A percentile compares a stretch with the other conserved stretches of the same genome.
Evolutionary conservation across 2,329 filamentous ascomycete genomes (phyloP).

Genomic region (Pestalotiopsis fici): DNA sequence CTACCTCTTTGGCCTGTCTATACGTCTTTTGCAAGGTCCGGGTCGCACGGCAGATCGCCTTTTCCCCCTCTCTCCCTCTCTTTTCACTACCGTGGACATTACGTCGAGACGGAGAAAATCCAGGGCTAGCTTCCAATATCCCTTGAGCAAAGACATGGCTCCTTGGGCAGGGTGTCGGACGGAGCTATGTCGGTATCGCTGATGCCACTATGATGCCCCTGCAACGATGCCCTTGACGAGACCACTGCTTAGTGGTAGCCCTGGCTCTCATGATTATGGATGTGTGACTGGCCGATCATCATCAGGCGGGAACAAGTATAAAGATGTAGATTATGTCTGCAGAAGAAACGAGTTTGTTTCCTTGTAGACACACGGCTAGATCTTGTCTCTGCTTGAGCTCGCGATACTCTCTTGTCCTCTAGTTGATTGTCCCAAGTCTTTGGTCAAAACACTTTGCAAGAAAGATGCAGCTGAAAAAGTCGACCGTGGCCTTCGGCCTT

Average conservation of each 20-base stretch:
- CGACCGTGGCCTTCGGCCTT: conserved; percentile 8
- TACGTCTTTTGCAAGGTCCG: not conserved
- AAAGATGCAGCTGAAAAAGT: conserved; percentile 4
- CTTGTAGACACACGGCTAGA: not conserved
- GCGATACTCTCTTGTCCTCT: not conserved
- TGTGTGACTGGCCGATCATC: not conserved
- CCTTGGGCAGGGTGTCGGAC: not conserved
- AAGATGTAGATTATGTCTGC: not conserved
- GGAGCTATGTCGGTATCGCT: conserved; percentile 7
- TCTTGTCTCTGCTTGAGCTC: not conserved
- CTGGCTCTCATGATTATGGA: not conserved
- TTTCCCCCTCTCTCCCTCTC: not conserved
- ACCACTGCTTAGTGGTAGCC: not conserved
- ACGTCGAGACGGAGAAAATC: not conserved
- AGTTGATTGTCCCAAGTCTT: not conserved
- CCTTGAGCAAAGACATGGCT: not conserved
- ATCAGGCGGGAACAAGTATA: not conserved
- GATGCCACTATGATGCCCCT: not conserved
- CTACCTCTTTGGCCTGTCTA: not conserved
- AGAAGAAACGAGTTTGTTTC: not conserved
- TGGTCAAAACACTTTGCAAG: not conserved
- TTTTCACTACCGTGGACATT: not conserved
- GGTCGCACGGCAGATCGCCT: not conserved
- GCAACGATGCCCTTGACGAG: not conserved
- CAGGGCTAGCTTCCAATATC: not conserved